phyloP scores from a whole-genome alignment of 805 yeast species.

The Candida corydali region DNA sequence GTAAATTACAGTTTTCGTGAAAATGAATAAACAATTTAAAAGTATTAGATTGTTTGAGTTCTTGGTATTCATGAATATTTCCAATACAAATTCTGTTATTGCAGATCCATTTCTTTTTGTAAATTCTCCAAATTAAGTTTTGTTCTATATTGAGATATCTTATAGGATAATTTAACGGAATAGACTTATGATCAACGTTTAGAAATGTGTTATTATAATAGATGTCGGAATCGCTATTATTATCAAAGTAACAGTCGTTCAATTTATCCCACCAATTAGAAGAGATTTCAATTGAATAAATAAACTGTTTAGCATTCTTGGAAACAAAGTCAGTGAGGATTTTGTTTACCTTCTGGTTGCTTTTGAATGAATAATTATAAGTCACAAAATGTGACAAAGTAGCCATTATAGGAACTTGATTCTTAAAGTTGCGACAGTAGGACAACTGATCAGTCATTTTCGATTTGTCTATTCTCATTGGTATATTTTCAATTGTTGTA shows the following conservation, averaged over 20 bases:
- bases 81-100: constrained; percentile 26
- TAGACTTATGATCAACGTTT: not conserved
- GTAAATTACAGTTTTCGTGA: constrained; percentile 52
- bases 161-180: constrained; percentile 8
- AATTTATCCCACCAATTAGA: constrained; percentile 7
- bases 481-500: not conserved
- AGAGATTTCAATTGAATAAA: constrained; percentile 8
- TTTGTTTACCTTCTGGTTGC: constrained; percentile 4
- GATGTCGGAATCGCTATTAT: constrained; percentile 3
- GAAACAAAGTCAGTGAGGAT: too few species aligned
- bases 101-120: constrained; percentile 25
- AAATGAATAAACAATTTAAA: constrained; percentile 58
- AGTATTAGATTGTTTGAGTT: too few species aligned
- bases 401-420: constrained; percentile 28
- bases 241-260: constrained; percentile 5
- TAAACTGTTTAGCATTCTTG: constrained; percentile 1
- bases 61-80: constrained; percentile 22
- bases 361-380: constrained; percentile 19
- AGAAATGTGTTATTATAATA: constrained; percentile 7
- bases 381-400: constrained; percentile 28
- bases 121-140: constrained; percentile 29
- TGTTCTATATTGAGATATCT: constrained; percentile 29
- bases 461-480: not conserved
- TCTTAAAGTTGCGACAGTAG: constrained; percentile 28
- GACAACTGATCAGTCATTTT: too few species aligned